Percentiles rank a stretch among this genome's conserved stretches.
Evolutionary conservation across 352 stramenopile genomes (phyloP).

Genomic region (Phytophthora fragariaefolia): DNA sequence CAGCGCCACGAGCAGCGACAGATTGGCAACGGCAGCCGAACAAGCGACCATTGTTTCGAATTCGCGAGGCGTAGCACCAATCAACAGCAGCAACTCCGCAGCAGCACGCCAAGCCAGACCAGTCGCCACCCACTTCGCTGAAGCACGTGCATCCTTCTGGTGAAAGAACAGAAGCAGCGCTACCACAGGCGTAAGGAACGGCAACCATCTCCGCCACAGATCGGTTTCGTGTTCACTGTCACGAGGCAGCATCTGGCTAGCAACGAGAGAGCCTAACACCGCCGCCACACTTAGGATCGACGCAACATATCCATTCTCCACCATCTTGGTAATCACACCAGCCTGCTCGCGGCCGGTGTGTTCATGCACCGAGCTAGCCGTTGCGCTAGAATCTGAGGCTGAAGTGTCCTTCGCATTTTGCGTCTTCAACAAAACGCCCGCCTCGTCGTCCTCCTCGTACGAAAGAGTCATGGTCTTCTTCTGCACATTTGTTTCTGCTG

Average conservation of each 20-base stretch:
- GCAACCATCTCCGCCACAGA: slow-evolving; percentile 67
- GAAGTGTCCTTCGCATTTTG: slow-evolving; percentile 11
- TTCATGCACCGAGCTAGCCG: slow-evolving; percentile 16
- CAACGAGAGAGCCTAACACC: slow-evolving; percentile 70
- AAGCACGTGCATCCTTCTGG: slow-evolving; percentile 72
- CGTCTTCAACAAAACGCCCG: slow-evolving; percentile 33
- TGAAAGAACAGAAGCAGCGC: slow-evolving; percentile 79
- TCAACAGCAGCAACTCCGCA: slow-evolving; percentile 71
- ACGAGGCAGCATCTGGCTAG: slow-evolving; percentile 59
- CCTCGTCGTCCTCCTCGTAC: slow-evolving; percentile 62
- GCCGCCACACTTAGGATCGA: slow-evolving; percentile 74
- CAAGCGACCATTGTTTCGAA: slow-evolving; percentile 53
- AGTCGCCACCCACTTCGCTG: slow-evolving; percentile 84
- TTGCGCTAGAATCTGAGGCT: slow-evolving; percentile 11
- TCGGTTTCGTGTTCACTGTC: slow-evolving; percentile 30
- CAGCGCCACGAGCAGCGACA: slow-evolving; percentile 59
- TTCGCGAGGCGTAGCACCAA: slow-evolving; percentile 50
- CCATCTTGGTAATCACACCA: slow-evolving; percentile 54
- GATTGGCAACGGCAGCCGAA: slow-evolving; percentile 56
- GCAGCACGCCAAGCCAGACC: slow-evolving; percentile 78
- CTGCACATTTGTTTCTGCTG: slow-evolving; percentile 22
- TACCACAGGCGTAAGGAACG: slow-evolving; percentile 69
- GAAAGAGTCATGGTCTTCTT: slow-evolving; percentile 53
- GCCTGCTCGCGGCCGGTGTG: slow-evolving; percentile 13
- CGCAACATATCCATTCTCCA: slow-evolving; percentile 64